These are phyloP conservation scores for Heracleum sosnowskyi DNA, from an alignment of 129 eudicot species.

Conservation along the genomic window DNA sequence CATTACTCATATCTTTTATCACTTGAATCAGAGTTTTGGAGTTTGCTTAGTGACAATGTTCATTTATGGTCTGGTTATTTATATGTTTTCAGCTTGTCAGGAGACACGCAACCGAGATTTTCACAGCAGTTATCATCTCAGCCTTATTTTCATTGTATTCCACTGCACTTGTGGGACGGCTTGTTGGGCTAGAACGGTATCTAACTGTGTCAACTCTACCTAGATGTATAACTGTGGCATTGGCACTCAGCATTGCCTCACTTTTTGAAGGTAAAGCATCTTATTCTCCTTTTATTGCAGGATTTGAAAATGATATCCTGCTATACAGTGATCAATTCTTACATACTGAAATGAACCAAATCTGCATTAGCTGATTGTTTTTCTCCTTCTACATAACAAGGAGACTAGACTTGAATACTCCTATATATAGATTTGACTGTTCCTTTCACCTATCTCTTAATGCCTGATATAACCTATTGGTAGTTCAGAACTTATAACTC, in stretches of 20 bases:
- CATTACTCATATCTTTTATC: neutral
- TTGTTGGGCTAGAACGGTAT: slow-evolving; percentile 68
- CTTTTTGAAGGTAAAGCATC: slow-evolving; percentile 70
- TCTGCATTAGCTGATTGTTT: neutral
- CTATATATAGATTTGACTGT: neutral
- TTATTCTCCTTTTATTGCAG: neutral
- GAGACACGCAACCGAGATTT: slow-evolving; percentile 96
- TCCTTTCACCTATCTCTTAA: neutral
- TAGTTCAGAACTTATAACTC: neutral
- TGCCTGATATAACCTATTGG: neutral
- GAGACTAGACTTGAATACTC: neutral
- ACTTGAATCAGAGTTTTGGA: neutral
- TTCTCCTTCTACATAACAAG: neutral
- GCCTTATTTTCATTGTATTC: slow-evolving; percentile 84
- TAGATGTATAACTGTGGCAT: slow-evolving; percentile 93
- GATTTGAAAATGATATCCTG: neutral
- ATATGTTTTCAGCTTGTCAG: slow-evolving; percentile 64
- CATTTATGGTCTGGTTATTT: neutral
- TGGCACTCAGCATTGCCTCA: slow-evolving; percentile 94
- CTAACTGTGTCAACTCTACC: slow-evolving; percentile 80
- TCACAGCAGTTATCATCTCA: slow-evolving; percentile 72
- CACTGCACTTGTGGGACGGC: slow-evolving; percentile 83
- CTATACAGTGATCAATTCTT: no score
- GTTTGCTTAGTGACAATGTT: neutral
- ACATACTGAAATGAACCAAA: neutral